Evolutionary conservation across 345 rosid genomes (phyloP).

Genomic region (Turnera subulata): DNA sequence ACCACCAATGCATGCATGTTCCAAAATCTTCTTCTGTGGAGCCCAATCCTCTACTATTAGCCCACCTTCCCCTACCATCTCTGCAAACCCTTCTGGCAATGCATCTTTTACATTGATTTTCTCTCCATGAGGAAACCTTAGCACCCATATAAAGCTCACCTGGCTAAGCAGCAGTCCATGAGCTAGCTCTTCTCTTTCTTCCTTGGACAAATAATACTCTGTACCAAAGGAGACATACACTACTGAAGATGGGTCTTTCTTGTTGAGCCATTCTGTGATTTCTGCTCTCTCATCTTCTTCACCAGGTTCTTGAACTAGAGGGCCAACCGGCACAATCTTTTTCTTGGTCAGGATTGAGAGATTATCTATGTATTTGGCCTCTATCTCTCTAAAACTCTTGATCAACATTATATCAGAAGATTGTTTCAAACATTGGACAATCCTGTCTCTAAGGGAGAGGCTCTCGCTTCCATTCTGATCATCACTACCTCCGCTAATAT

Average conservation of each 20-base stretch:
- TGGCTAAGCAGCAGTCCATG: background rate
- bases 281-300: conserved; percentile 3
- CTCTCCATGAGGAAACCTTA: conserved; percentile 17
- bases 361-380: conserved; percentile 32
- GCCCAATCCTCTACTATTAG: conserved; percentile 31
- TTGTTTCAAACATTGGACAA: conserved; percentile 12
- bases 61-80: conserved; percentile 22
- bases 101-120: conserved; percentile 13
- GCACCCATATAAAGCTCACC: background rate
- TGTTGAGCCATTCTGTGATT: conserved; percentile 27
- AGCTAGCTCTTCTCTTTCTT: background rate
- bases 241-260: conserved; percentile 16
- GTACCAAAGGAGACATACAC: conserved; percentile 7
- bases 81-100: conserved; percentile 26
- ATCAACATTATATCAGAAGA: conserved; percentile 23
- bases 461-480: background rate
- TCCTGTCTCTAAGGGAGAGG: background rate
- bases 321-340: conserved; percentile 30
- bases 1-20: conserved; percentile 23
- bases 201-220: background rate
- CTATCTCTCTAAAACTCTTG: conserved; percentile 30
- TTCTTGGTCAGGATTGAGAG: conserved; percentile 16
- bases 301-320: conserved; percentile 21
- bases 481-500: background rate
- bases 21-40: conserved; percentile 31